Percentiles rank a stretch among this genome's conserved stretches.
These are phyloP conservation scores for Phialocephala sp. DNA, from an alignment of 2,329 filamentous ascomycete genomes.

Conservation along the genomic window DNA sequence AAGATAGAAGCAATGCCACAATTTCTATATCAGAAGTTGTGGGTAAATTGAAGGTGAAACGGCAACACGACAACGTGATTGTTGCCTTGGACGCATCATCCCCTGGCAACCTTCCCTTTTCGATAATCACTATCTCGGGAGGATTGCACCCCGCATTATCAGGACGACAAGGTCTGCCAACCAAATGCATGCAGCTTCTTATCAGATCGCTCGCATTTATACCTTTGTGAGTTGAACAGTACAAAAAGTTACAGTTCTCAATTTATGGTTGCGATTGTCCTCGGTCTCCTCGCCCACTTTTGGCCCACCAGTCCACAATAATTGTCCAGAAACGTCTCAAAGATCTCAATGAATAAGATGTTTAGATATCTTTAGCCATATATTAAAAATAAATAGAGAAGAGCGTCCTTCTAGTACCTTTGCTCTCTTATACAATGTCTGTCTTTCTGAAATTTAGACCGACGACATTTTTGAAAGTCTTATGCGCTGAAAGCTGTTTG, in stretches of 20 bases:
- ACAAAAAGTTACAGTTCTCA: too few species aligned
- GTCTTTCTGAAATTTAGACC: too few species aligned
- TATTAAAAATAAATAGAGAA: too few species aligned
- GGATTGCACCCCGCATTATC: constrained; percentile 1
- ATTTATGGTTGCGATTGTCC: background rate
- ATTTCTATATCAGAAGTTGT: background rate
- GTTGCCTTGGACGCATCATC: background rate
- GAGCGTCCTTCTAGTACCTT: too few species aligned
- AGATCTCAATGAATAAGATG: too few species aligned
- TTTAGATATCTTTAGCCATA: too few species aligned
- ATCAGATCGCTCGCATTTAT: background rate
- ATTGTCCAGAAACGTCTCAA: too few species aligned
- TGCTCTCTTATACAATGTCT: too few species aligned
- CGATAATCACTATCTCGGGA: background rate
- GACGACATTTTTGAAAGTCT: too few species aligned
- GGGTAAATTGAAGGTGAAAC: background rate
- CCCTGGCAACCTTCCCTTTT: background rate
- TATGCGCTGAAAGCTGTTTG: too few species aligned
- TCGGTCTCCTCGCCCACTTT: background rate
- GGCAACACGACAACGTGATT: background rate
- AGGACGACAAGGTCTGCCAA: background rate
- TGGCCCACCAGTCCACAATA: too few species aligned
- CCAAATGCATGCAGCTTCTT: background rate
- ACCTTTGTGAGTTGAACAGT: too few species aligned
- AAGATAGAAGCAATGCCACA: background rate